phyloP scores from a whole-genome alignment of 2,329 filamentous ascomycete species.

The Cordyceps fumosorosea region DNA sequence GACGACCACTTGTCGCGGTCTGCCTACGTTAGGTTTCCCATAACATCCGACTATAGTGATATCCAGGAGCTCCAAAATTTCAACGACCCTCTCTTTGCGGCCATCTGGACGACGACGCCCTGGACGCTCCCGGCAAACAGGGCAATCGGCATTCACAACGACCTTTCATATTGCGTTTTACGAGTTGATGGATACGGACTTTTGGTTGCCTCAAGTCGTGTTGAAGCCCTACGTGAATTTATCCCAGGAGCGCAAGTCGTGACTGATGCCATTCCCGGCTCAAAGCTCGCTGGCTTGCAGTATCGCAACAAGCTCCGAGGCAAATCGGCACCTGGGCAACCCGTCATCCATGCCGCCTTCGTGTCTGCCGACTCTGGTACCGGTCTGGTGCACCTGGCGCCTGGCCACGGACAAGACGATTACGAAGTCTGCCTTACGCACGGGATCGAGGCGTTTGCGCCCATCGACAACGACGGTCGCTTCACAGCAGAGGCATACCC shows the following conservation, averaged over 20 bases:
- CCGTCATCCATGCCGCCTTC: conserved; percentile 77
- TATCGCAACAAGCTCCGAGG: conserved; percentile 69
- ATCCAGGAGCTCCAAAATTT: conserved; percentile 32
- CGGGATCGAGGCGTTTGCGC: conserved; percentile 69
- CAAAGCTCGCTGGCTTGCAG: conserved; percentile 55
- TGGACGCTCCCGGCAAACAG: conserved; percentile 95
- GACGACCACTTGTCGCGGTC: conserved; percentile 65
- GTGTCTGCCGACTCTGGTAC: conserved; percentile 88
- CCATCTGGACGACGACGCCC: conserved; percentile 98
- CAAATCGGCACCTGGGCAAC: conserved; percentile 49
- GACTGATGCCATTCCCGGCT: conserved; percentile 53
- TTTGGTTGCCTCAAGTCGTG: conserved; percentile 64
- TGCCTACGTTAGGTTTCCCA: conserved; percentile 74
- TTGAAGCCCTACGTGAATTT: conserved; percentile 50
- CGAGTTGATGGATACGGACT: conserved; percentile 51
- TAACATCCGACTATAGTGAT: conserved; percentile 38
- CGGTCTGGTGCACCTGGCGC: conserved; percentile 89
- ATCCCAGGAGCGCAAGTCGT: conserved; percentile 49
- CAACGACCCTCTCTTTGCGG: conserved; percentile 56
- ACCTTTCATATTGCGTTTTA: conserved; percentile 68
- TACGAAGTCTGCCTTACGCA: conserved; percentile 72
- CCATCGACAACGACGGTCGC: conserved; percentile 71
- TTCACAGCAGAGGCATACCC: conserved; percentile 79
- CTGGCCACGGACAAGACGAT: conserved; percentile 94
- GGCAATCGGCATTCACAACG: conserved; percentile 74